Evolutionary conservation across 208 protist genomes (phyloP).

Genomic region (Acanthamoeba royreba): DNA sequence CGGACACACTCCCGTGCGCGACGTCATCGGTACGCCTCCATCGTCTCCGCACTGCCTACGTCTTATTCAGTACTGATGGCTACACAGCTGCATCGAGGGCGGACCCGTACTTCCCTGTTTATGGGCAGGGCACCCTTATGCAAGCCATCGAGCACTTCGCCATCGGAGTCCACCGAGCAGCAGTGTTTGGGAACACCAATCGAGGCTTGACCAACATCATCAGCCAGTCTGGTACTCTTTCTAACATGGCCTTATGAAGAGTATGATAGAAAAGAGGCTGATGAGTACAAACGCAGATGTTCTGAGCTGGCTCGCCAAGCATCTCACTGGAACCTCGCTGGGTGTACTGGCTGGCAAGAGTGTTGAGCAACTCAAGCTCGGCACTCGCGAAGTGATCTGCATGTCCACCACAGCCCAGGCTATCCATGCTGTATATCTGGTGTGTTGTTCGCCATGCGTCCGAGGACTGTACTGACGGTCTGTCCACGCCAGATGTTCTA

Average conservation of each 20-base stretch:
- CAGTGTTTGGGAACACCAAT: neutral
- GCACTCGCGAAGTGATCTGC: neutral
- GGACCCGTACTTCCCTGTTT: conserved; percentile 6
- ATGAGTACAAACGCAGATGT: neutral
- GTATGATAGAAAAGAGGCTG: neutral
- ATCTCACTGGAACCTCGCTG: neutral
- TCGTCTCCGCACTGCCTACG: neutral
- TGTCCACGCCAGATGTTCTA: neutral
- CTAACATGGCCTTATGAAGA: neutral
- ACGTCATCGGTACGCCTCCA: neutral
- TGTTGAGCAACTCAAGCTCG: neutral
- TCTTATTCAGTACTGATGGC: neutral
- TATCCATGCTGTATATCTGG: conserved; percentile 37
- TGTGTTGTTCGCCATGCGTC: neutral
- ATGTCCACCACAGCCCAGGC: conserved; percentile 34
- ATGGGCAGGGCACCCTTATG: neutral
- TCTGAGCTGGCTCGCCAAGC: neutral
- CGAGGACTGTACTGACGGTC: neutral
- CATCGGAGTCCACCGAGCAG: neutral
- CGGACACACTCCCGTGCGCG: neutral
- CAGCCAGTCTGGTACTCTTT: neutral
- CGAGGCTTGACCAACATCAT: neutral
- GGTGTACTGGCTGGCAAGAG: neutral
- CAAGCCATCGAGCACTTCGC: conserved; percentile 26
- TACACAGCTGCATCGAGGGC: neutral